Base-by-base conservation (phyloP, 2,329 filamentous ascomycete genomes). In the Lecanicillium sp. region DNA sequence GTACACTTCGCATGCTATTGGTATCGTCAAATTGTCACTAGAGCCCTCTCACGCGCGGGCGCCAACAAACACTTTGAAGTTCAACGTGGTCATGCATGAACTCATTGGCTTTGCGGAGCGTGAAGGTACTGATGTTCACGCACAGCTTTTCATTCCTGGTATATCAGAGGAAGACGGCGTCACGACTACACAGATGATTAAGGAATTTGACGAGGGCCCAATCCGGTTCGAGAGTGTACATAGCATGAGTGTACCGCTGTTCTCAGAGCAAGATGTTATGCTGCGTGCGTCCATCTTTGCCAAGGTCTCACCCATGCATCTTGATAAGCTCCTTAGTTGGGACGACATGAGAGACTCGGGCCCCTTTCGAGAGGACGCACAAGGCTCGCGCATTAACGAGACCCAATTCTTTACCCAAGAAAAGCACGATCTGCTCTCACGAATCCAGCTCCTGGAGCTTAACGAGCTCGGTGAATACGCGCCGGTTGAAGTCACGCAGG, bases 11-110 rank as follows among this genome's bases (percentile, higher is more conserved):
- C 88, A 88, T 51, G 86, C 87, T 8, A 79, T 97, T 44, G 92
- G 90, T 32, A 90, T 96, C 40, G 78, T 98, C 48, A 86, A 88
- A 53, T 68, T 98, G 28, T 90, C 90, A 0, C 67, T 98, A 6
- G 92, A 98, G 56, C 92, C 92, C 12, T 97, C 90, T 1, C 90
- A 87, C 34, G 89, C 90, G 3, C 82, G 94, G 52, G 90, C 89
- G 4, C 92, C 92, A 12, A 85, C 87, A 11, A 92, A 86, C 42
- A 96, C 87, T 3, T 68, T 97, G 42, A 98, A 97, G 58, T 98
- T 98, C 66, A 98, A 97, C 53, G 89, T 97, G 5, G 89, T 97
- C 22, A 95, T 98, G 87, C 89, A 94, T 54, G 88, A 97, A 55
- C 77, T 98, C 64, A 67, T 92, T 27, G 92, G 92, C 1, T 98